These are phyloP conservation scores for Phytophthora pinifolia DNA, from an alignment of 352 stramenopile genomes.

Conservation along the genomic window DNA sequence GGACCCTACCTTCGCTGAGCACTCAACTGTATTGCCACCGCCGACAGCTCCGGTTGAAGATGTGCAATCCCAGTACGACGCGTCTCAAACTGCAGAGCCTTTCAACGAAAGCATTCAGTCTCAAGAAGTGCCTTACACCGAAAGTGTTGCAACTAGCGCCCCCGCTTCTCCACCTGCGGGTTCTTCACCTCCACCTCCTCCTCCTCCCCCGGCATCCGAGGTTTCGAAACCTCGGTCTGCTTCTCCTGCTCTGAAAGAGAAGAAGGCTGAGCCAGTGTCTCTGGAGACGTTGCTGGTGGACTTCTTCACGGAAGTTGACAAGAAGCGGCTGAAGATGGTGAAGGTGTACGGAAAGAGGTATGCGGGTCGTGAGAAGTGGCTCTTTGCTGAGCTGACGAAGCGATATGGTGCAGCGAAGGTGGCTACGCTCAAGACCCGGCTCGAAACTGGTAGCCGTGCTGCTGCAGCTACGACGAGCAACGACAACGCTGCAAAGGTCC, in stretches of 20 bases:
- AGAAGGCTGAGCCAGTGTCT: slow-evolving; percentile 19
- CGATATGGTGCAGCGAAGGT: slow-evolving; percentile 63
- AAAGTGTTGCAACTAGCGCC: neutral
- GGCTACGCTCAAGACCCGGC: slow-evolving; percentile 32
- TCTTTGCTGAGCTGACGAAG: slow-evolving; percentile 67
- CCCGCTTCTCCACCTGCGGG: slow-evolving; percentile 2
- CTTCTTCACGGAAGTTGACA: slow-evolving; percentile 69
- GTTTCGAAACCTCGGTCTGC: neutral
- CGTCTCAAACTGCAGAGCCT: neutral
- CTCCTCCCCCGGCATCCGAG: neutral
- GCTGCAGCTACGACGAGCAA: neutral
- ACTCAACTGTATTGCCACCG: neutral
- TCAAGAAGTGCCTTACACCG: neutral
- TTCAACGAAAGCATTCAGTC: neutral
- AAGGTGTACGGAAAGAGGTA: slow-evolving; percentile 72
- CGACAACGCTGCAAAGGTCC: slow-evolving; percentile 3
- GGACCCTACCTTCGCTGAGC: neutral
- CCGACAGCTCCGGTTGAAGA: neutral
- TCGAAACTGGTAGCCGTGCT: slow-evolving; percentile 17
- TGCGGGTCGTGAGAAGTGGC: slow-evolving; percentile 54
- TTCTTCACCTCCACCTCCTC: slow-evolving; percentile 1
- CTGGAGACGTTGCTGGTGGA: slow-evolving; percentile 59
- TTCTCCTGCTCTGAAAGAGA: slow-evolving; percentile 6
- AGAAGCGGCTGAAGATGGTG: slow-evolving; percentile 60
- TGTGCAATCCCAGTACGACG: neutral